These are phyloP conservation scores for Torulaspora maleeae DNA, from an alignment of 805 yeast species.

Conservation along the genomic window DNA sequence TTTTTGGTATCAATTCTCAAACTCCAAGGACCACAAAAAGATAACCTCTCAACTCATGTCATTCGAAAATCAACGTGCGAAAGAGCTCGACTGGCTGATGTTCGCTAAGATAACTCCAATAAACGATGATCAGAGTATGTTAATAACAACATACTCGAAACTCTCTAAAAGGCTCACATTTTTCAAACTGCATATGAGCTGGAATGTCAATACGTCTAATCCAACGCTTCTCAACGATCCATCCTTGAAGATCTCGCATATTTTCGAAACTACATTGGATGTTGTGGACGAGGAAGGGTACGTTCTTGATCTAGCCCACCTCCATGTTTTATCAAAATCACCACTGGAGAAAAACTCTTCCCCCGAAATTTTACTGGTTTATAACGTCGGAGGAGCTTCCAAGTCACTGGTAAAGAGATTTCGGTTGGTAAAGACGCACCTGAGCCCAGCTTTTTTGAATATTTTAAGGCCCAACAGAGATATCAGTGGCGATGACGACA, in stretches of 20 bases:
- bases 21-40: constrained; percentile 37
- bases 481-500: background rate
- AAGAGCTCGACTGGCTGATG: constrained; percentile 33
- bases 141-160: constrained; percentile 30
- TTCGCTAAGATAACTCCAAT: constrained; percentile 34
- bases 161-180: constrained; percentile 26
- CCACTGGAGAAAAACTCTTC: constrained; percentile 26
- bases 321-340: constrained; percentile 29
- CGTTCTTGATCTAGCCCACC: constrained; percentile 20
- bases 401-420: constrained; percentile 28
- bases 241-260: constrained; percentile 25
- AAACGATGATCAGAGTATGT: constrained; percentile 31
- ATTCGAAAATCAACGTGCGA: constrained; percentile 20
- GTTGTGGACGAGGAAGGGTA: constrained; percentile 23
- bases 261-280: constrained; percentile 25
- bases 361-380: constrained; percentile 31
- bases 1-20: constrained; percentile 38
- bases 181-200: constrained; percentile 30
- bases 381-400: constrained; percentile 20
- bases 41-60: constrained; percentile 30
- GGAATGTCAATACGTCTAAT: constrained; percentile 30
- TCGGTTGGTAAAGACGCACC: constrained; percentile 18
- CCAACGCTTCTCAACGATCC: constrained; percentile 32
- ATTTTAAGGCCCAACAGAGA: constrained; percentile 7
- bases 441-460: constrained; percentile 22